Evolutionary conservation across 495 filamentous ascomycete genomes (phyloP).

Genomic region (Talaromyces liani): DNA sequence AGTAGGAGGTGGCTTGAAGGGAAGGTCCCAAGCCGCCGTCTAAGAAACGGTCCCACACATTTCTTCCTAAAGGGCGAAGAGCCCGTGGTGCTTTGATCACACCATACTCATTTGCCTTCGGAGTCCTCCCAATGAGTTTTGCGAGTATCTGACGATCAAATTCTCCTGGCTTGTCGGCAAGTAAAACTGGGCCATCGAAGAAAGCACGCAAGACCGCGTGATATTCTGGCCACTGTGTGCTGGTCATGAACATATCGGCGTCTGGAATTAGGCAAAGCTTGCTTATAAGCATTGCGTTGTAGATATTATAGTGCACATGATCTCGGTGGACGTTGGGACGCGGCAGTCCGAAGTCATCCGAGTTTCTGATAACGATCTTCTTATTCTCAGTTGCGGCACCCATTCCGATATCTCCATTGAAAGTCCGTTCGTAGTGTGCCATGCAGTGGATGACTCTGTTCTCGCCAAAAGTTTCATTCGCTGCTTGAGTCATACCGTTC

Average conservation of each 20-base stretch:
- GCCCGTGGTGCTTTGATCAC: too few relatives aligned
- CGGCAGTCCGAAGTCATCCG: slow-evolving; percentile 1
- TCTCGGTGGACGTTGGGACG: background rate
- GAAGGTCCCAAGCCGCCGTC: background rate
- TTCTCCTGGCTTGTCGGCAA: background rate
- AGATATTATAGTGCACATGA: slow-evolving; percentile 2
- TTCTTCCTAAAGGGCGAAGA: background rate
- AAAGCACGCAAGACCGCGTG: background rate
- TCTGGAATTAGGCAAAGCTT: background rate
- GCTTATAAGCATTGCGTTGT: background rate
- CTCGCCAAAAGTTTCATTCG: background rate
- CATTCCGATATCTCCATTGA: slow-evolving; percentile 2
- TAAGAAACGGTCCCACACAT: background rate
- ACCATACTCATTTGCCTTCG: too few relatives aligned
- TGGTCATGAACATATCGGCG: slow-evolving; percentile 4
- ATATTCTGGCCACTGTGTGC: slow-evolving; percentile 1
- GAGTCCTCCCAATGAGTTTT: too few relatives aligned
- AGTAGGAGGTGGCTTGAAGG: background rate
- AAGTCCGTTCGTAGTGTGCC: slow-evolving; percentile 2
- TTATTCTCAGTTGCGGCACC: background rate
- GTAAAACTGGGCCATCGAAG: background rate
- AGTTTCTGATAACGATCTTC: background rate
- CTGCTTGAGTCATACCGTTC: background rate
- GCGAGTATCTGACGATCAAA: too few relatives aligned
- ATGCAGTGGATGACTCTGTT: slow-evolving; percentile 3